These are phyloP conservation scores for Sisymbrium irio DNA, from an alignment of 345 rosid species.

Conservation along the genomic window DNA sequence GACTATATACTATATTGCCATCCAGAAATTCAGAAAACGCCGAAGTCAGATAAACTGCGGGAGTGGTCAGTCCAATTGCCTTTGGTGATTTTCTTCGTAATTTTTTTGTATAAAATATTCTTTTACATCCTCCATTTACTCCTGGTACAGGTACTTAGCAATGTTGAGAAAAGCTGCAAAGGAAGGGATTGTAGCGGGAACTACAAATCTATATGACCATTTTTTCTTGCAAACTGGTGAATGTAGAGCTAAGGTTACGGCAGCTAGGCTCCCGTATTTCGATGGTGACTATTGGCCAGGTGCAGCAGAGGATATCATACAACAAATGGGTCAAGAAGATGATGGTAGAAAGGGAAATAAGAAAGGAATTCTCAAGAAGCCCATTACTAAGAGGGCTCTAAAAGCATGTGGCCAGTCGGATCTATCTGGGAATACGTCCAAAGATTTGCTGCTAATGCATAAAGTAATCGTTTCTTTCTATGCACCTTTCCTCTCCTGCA, in stretches of 20 bases:
- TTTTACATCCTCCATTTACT: constrained; percentile 23
- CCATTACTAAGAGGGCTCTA: constrained; percentile 90
- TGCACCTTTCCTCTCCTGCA: constrained; percentile 5
- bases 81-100: neutral
- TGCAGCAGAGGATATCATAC: constrained; percentile 94
- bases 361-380: constrained; percentile 78
- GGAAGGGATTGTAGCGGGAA: constrained; percentile 83
- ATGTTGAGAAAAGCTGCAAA: constrained; percentile 86
- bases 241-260: constrained; percentile 91
- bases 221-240: constrained; percentile 85
- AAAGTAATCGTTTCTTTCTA: constrained; percentile 52
- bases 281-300: constrained; percentile 99
- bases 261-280: constrained; percentile 97
- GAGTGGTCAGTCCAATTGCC: constrained; percentile 75
- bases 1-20: constrained; percentile 97
- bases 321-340: constrained; percentile 88
- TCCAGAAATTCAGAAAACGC: constrained; percentile 99
- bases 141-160: constrained; percentile 68
- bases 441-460: constrained; percentile 91
- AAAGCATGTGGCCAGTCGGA: constrained; percentile 97
- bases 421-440: constrained; percentile 84
- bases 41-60: constrained; percentile 97
- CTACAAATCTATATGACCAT: constrained; percentile 84
- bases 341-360: constrained; percentile 91
- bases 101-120: neutral